Conservation (phyloP, 192 early-diverging fungal genomes). For the Rhizoclosmatium sp. region DNA sequence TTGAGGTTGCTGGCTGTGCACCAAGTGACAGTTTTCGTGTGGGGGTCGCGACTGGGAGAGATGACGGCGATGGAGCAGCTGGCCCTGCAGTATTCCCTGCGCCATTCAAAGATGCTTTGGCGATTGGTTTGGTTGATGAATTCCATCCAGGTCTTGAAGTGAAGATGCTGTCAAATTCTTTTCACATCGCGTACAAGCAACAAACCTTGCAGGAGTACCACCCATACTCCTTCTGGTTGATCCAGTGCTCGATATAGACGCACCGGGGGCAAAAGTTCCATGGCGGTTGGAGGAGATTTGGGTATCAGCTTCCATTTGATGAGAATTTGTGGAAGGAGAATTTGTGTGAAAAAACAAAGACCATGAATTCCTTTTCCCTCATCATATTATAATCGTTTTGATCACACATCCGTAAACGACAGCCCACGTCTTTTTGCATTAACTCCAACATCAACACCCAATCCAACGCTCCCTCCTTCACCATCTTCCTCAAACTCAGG, state of each 20-base stretch:
- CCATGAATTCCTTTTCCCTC: too few species aligned
- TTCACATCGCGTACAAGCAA: neutral
- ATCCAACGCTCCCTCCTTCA: neutral
- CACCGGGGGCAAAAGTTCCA: too few species aligned
- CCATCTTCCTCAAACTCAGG: slow-evolving; percentile 9
- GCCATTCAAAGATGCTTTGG: neutral
- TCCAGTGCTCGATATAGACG: too few species aligned
- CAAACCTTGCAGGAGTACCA: too few species aligned
- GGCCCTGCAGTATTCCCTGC: neutral
- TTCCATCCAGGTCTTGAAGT: slow-evolving; percentile 17
- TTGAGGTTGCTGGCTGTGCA: neutral
- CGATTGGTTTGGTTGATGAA: slow-evolving; percentile 8
- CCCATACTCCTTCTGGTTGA: too few species aligned
- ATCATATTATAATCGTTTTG: too few species aligned
- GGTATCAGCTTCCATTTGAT: too few species aligned
- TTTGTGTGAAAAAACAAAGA: too few species aligned
- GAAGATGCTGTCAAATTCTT: neutral
- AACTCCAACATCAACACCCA: neutral
- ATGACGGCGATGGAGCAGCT: neutral
- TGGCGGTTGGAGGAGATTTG: too few species aligned
- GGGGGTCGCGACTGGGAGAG: neutral
- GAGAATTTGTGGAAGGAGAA: too few species aligned
- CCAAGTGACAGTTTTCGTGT: neutral
- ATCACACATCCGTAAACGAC: slow-evolving; percentile 7
- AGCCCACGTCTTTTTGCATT: slow-evolving; percentile 5